phyloP scores from a whole-genome alignment of 106 monocot genomes.

The Apostasia shenzhenica region DNA sequence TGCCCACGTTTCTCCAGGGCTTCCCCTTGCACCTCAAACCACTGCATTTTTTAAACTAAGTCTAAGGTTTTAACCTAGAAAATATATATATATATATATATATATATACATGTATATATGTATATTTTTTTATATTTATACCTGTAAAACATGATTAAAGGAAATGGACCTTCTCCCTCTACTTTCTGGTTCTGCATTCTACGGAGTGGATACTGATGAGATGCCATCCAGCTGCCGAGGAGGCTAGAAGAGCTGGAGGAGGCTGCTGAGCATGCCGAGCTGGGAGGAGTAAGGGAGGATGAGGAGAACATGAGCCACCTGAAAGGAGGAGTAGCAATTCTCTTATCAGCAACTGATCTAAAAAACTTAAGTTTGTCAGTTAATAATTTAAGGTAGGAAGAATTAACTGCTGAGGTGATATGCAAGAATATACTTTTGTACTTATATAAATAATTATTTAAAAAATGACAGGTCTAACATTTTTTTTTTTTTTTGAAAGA shows the following conservation, averaged over 20 bases:
- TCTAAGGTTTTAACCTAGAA: not conserved
- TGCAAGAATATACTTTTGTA: no score
- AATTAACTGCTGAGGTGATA: no score
- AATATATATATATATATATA: not conserved
- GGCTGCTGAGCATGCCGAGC: constrained; percentile 79
- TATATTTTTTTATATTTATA: not conserved
- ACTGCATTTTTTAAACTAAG: constrained; percentile 15
- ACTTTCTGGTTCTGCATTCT: constrained; percentile 76
- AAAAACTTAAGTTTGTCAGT: no score
- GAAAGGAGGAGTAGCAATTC: constrained; percentile 36
- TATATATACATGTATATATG: not conserved
- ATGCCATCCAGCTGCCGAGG: constrained; percentile 95
- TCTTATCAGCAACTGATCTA: not conserved
- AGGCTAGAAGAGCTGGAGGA: constrained; percentile 83
- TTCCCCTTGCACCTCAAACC: constrained; percentile 65
- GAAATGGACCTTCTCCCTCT: constrained; percentile 79
- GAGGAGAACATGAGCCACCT: constrained; percentile 81
- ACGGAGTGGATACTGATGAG: constrained; percentile 95
- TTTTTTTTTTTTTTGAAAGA: no score
- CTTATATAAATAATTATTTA: no score
- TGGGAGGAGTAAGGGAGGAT: constrained; percentile 93
- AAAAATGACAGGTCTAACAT: no score
- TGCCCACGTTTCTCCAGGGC: constrained; percentile 40
- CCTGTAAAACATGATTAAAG: constrained; percentile 91
- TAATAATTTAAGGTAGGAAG: no score